These are phyloP conservation scores for Ceratobasidium papillatum DNA, from an alignment of 1,284 basidiomycete genomes.

Conservation along the genomic window DNA sequence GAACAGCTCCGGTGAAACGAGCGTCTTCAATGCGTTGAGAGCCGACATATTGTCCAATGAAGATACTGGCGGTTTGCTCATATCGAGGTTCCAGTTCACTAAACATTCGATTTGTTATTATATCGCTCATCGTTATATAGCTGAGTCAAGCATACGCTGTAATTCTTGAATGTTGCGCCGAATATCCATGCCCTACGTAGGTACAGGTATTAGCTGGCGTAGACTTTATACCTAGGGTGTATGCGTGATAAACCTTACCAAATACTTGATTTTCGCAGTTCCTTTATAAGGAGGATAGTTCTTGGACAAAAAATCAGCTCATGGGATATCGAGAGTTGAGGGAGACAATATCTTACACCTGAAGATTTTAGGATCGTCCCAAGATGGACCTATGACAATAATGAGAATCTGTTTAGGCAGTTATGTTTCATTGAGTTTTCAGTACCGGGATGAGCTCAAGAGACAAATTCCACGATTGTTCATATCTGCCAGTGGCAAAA, in stretches of 20 bases:
- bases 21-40: constrained; percentile 6
- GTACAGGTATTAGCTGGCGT: not conserved
- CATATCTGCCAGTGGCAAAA: not conserved
- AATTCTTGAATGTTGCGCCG: constrained; percentile 1
- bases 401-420: not conserved
- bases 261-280: constrained; percentile 1
- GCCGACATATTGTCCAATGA: constrained; percentile 9
- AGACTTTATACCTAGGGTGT: not conserved
- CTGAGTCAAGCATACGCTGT: not conserved
- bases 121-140: not conserved
- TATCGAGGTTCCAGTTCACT: constrained; percentile 12
- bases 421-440: not conserved
- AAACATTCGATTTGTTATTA: not conserved
- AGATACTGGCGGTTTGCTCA: not conserved
- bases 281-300: constrained; percentile 22
- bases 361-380: not conserved
- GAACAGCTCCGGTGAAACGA: not conserved
- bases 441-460: constrained; percentile 16
- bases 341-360: constrained; percentile 4
- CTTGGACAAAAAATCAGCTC: not conserved
- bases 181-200: not conserved
- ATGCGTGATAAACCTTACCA: not conserved
- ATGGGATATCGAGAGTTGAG: not conserved
- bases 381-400: not conserved
- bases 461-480: constrained; percentile 1